Conservation (phyloP, 768 basidiomycete genomes). For the Pulveroboletus sp. region DNA sequence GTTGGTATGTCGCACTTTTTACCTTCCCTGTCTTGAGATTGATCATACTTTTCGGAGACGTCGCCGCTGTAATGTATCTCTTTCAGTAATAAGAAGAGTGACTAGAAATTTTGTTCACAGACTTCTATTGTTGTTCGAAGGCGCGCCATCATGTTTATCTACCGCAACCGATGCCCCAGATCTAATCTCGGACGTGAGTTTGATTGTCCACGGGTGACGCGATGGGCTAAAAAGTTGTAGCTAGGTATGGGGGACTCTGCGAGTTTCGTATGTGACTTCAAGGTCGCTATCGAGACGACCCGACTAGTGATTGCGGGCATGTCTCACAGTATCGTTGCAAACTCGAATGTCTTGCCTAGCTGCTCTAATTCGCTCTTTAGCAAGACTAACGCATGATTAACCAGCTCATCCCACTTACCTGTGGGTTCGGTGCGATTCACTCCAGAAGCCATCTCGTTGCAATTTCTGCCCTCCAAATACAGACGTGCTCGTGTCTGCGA, state of each 20-base stretch:
- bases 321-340: not conserved
- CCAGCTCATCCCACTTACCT: not conserved
- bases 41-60: not conserved
- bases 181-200: not conserved
- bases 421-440: not conserved
- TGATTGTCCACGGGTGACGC: not conserved
- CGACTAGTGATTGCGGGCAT: not conserved
- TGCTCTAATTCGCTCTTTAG: not conserved
- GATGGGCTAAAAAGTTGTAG: not conserved
- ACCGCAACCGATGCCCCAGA: not conserved
- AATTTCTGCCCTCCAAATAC: not conserved
- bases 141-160: not conserved
- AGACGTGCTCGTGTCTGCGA: not conserved
- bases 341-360: not conserved
- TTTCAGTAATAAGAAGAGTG: not conserved
- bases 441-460: too few species aligned
- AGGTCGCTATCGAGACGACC: not conserved
- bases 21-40: not conserved
- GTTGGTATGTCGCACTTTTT: not conserved
- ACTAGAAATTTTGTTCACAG: not conserved
- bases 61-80: not conserved
- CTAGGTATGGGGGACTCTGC: not conserved
- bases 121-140: not conserved
- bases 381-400: not conserved
- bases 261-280: not conserved